Conservation (phyloP, 495 filamentous ascomycete species). For the Trichoderma erinaceum region DNA sequence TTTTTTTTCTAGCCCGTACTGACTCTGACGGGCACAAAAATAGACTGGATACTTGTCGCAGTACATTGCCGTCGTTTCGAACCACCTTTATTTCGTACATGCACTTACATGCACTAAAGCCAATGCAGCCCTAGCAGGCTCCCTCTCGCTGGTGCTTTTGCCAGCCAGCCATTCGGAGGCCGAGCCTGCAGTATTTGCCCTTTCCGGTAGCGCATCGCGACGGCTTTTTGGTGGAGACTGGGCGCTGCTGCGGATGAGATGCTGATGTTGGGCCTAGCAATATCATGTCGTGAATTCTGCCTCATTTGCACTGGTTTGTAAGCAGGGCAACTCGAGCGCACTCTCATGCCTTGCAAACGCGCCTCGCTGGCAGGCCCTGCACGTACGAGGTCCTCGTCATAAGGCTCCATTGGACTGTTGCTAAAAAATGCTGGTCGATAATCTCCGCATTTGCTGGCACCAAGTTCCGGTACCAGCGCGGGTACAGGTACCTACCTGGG, state of each 20-base stretch:
- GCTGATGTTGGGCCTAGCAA: neutral
- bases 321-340: neutral
- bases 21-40: neutral
- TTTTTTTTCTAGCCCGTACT: neutral
- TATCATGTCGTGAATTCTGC: neutral
- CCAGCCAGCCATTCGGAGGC: too few relatives aligned
- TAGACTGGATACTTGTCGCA: too few relatives aligned
- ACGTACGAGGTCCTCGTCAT: neutral
- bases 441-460: neutral
- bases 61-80: too few relatives aligned
- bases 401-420: too few relatives aligned
- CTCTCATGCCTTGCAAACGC: neutral
- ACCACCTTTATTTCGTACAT: too few relatives aligned
- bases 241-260: conserved; percentile 5
- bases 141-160: too few relatives aligned
- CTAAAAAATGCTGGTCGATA: neutral
- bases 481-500: neutral
- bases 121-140: neutral
- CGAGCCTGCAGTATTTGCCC: neutral
- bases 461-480: neutral
- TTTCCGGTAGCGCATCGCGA: neutral
- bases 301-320: conserved; percentile 3
- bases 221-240: neutral
- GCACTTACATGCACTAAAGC: too few relatives aligned
- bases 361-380: conserved; percentile 5